Conservation (phyloP, 2,329 filamentous ascomycete species). For the Diaporthe nobilis region DNA sequence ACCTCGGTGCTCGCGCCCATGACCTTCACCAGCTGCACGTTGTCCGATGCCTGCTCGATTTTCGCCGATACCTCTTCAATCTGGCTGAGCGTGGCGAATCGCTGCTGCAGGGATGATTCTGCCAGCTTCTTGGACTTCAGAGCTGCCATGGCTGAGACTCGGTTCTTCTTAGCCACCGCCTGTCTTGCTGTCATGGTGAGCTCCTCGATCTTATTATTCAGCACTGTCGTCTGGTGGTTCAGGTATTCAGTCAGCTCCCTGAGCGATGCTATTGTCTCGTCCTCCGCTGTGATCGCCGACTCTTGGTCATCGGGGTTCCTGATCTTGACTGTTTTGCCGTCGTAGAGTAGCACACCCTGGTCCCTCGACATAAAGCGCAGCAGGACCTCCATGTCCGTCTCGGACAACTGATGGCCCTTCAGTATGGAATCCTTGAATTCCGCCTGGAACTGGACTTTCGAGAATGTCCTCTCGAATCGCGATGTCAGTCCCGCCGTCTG, state of each 20-base stretch:
- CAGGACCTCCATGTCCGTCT: conserved; percentile 78
- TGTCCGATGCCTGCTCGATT: conserved; percentile 88
- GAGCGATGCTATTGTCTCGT: conserved; percentile 85
- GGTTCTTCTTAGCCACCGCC: conserved; percentile 81
- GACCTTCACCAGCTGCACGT: conserved; percentile 85
- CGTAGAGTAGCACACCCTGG: conserved; percentile 69
- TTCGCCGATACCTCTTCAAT: conserved; percentile 87
- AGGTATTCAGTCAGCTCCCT: conserved; percentile 84
- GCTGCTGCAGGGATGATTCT: conserved; percentile 79
- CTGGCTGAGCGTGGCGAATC: conserved; percentile 81
- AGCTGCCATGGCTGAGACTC: conserved; percentile 80
- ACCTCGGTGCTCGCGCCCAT: conserved; percentile 85
- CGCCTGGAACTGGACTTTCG: conserved; percentile 73
- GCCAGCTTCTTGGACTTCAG: conserved; percentile 87
- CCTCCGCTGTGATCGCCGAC: conserved; percentile 77
- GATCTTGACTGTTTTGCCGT: conserved; percentile 82
- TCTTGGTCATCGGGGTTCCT: conserved; percentile 65
- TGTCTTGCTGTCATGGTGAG: conserved; percentile 76
- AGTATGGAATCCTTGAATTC: conserved; percentile 69
- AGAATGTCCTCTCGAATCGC: conserved; percentile 77
- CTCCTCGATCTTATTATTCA: conserved; percentile 76
- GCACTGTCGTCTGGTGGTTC: conserved; percentile 77
- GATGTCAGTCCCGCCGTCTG: conserved; percentile 58
- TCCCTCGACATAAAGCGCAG: conserved; percentile 79
- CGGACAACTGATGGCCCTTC: conserved; percentile 65